Percentiles rank a stretch among this genome's conserved stretches.
phyloP scores from a whole-genome alignment of 1,284 basidiomycete species.

The Rhizoctonia solani region DNA sequence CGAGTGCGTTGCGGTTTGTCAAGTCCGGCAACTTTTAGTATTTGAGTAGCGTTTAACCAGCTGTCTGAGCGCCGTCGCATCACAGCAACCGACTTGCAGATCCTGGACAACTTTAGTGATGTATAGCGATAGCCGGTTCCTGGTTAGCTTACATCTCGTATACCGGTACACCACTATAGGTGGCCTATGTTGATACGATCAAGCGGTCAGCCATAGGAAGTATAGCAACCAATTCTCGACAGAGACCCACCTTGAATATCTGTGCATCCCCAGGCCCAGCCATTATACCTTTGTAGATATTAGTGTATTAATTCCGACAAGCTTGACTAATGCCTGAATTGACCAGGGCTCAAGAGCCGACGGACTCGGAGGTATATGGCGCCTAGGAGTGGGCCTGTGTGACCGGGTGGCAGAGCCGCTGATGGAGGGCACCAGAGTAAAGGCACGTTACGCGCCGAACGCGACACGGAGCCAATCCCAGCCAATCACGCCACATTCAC shows the following conservation, averaged over 20 bases:
- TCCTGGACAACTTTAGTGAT: constrained; percentile 55
- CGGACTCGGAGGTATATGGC: background rate
- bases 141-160: constrained; percentile 73
- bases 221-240: too few relatives aligned
- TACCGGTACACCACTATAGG: constrained; percentile 85
- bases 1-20: constrained; percentile 99
- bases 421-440: background rate
- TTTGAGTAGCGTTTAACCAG: constrained; percentile 99
- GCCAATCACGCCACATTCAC: constrained; percentile 30
- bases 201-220: background rate
- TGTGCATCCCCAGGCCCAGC: constrained; percentile 54
- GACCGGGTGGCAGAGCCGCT: background rate
- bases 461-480: constrained; percentile 24
- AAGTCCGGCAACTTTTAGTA: constrained; percentile 98
- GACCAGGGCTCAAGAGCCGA: too few relatives aligned
- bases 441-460: constrained; percentile 31
- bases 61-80: constrained; percentile 96
- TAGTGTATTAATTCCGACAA: too few relatives aligned
- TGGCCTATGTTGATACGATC: constrained; percentile 58
- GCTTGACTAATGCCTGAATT: too few relatives aligned
- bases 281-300: constrained; percentile 8
- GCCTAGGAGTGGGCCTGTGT: background rate
- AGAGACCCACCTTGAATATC: constrained; percentile 74
- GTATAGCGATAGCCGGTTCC: constrained; percentile 38
- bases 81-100: constrained; percentile 94